Evolutionary conservation across 2,329 filamentous ascomycete species (phyloP), one percentile per base, ranked within the genome.

Genomic region (Rhinocladiella similis): DNA sequence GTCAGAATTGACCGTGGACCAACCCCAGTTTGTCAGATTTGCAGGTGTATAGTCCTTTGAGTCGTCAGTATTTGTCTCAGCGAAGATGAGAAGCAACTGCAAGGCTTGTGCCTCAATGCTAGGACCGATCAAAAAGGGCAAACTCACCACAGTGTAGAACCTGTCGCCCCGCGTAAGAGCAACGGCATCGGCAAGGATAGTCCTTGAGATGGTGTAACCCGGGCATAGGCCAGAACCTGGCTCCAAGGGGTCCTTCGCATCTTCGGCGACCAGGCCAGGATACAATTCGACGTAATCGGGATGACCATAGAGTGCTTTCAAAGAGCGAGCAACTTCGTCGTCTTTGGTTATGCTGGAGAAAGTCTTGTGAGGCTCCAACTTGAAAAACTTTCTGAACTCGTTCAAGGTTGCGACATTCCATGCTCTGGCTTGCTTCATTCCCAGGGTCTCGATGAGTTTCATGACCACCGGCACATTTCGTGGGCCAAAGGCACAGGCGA

Each of bases 371-470:
- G 75, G 76, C 66, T 81, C 77, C 38, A 88, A 74, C 1, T 79
- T 79, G 64, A 87, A 86, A 67, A 86, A 85, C 54, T 81, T 76
- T 6, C 85, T 77, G 70, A 87, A 85, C 66, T 87, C 84, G 50
- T 75, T 75, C 53, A 75, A 59, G 13, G 72, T 72, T 10, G 67
- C 70, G 45, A 69, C 61, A 42, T 70, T 67, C 90, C 90, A 94
- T 59, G 83, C 81, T 25, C 90, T 80, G 5, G 87, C 86, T 59
- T 91, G 88, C 39, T 89, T 78, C 50, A 94, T 93, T 29, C 89
- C 90, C 3, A 93, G 75, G 41, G 92, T 88, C 70, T 94, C 90
- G 20, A 94, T 82, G 1, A 85, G 83, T 60, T 85, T 84, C 80
- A 94, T 83, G 16, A 86, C 81, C 9, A 83, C 77, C 0, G 90